These are phyloP conservation scores for Emiliania huxleyi DNA, from an alignment of 78 protist species.

Conservation along the genomic window DNA sequence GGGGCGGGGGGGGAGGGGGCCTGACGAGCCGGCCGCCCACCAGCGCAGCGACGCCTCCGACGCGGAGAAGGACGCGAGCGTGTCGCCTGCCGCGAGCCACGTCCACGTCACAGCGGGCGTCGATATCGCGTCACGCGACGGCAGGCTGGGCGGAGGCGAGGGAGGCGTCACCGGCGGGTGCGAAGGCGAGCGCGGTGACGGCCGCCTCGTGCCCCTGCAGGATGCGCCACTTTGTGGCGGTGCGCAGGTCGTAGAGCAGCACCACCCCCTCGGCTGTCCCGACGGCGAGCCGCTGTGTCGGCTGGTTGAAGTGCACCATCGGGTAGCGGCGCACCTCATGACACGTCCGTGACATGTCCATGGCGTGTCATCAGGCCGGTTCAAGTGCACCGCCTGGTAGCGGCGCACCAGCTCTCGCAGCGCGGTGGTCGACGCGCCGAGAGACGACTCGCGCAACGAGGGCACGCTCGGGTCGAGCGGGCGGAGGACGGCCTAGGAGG, in stretches of 20 bases:
- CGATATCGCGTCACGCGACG: no score
- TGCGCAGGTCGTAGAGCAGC: conserved; percentile 74
- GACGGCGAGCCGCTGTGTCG: conserved; percentile 71
- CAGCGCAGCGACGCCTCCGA: neutral
- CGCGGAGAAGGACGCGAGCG: conserved; percentile 44
- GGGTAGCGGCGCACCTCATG: conserved; percentile 69
- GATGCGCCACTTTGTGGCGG: conserved; percentile 74
- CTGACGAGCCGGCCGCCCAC: neutral
- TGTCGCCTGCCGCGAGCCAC: no score
- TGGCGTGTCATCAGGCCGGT: no score
- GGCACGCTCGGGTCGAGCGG: conserved; percentile 76
- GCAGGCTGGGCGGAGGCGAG: no score
- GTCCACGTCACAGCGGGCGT: no score
- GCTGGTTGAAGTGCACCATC: conserved; percentile 70
- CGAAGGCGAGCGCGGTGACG: conserved; percentile 27
- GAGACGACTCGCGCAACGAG: conserved; percentile 64
- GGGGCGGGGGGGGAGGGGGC: no score
- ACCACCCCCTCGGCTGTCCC: conserved; percentile 72
- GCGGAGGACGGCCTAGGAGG: no score
- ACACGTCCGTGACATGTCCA: no score
- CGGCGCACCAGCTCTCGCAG: conserved; percentile 73
- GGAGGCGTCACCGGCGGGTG: no score
- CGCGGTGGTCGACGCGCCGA: conserved; percentile 62
- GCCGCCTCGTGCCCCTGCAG: conserved; percentile 53
- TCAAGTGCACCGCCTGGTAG: no score